Evolutionary conservation across 768 basidiomycete genomes (phyloP).

Genomic region (Multifurca ochricompacta): DNA sequence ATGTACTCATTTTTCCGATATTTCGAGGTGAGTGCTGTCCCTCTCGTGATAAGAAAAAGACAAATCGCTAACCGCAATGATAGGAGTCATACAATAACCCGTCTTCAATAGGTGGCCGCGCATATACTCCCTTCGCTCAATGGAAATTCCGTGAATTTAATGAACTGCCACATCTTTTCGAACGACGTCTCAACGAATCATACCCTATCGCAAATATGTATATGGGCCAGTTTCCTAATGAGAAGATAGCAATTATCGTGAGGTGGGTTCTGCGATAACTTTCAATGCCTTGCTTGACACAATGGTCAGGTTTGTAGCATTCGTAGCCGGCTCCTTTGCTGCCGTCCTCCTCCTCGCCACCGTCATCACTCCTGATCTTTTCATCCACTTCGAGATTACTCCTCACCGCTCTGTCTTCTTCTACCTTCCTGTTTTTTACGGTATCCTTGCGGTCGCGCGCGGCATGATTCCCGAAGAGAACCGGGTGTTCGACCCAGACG

Average conservation of each 20-base stretch:
- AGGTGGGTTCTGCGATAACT: conserved; percentile 47
- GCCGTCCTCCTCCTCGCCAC: conserved; percentile 91
- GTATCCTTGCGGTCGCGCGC: conserved; percentile 78
- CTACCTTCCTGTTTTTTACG: conserved; percentile 84
- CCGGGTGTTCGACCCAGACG: conserved; percentile 86
- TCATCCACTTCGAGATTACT: conserved; percentile 92
- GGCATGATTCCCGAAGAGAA: conserved; percentile 97
- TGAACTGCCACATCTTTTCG: conserved; percentile 90
- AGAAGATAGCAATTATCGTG: conserved; percentile 82
- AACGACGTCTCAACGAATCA: conserved; percentile 76
- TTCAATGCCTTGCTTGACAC: neutral
- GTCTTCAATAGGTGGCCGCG: conserved; percentile 84
- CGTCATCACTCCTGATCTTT: conserved; percentile 86
- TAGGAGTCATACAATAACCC: conserved; percentile 99
- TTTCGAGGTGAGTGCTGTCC: conserved; percentile 67
- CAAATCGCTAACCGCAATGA: neutral
- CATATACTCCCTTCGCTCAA: conserved; percentile 89
- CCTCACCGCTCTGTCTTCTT: conserved; percentile 89
- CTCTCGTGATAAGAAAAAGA: neutral
- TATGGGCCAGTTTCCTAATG: conserved; percentile 96
- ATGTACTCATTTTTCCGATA: conserved; percentile 99
- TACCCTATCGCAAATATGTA: conserved; percentile 91
- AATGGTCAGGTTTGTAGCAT: conserved; percentile 78
- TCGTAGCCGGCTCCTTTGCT: conserved; percentile 93
- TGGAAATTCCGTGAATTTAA: conserved; percentile 99